phyloP scores from a whole-genome alignment of 805 yeast species.

The Priceomyces medius region DNA sequence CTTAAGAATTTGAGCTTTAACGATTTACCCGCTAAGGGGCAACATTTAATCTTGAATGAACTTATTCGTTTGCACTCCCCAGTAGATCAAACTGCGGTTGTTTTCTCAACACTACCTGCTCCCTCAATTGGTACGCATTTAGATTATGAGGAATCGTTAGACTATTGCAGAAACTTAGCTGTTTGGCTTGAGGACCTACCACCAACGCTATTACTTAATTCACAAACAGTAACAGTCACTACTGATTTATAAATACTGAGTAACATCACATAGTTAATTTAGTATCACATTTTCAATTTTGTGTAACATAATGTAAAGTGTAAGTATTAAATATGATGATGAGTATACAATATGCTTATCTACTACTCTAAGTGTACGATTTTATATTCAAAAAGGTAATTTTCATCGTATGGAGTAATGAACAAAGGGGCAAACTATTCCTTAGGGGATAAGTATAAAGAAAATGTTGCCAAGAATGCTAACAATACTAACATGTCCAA shows the following conservation, averaged over 20 bases:
- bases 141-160: constrained; percentile 63
- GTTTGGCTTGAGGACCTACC: constrained; percentile 82
- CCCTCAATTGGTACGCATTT: constrained; percentile 82
- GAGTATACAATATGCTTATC: not conserved
- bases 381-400: no score
- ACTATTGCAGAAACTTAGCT: constrained; percentile 73
- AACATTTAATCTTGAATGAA: constrained; percentile 84
- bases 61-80: constrained; percentile 68
- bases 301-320: not conserved
- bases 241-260: constrained; percentile 61
- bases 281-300: not conserved
- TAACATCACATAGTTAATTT: not conserved
- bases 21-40: constrained; percentile 89
- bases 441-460: constrained; percentile 4
- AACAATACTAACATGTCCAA: constrained; percentile 14
- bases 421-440: constrained; percentile 1
- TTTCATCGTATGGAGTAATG: not conserved
- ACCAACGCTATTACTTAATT: constrained; percentile 77
- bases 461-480: constrained; percentile 7
- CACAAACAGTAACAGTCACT: constrained; percentile 94
- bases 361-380: no score
- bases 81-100: constrained; percentile 56
- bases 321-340: not conserved
- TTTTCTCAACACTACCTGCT: constrained; percentile 87
- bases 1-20: constrained; percentile 56